Conservation (phyloP, 2,329 filamentous ascomycete genomes). For the Ascomycota sp. region DNA sequence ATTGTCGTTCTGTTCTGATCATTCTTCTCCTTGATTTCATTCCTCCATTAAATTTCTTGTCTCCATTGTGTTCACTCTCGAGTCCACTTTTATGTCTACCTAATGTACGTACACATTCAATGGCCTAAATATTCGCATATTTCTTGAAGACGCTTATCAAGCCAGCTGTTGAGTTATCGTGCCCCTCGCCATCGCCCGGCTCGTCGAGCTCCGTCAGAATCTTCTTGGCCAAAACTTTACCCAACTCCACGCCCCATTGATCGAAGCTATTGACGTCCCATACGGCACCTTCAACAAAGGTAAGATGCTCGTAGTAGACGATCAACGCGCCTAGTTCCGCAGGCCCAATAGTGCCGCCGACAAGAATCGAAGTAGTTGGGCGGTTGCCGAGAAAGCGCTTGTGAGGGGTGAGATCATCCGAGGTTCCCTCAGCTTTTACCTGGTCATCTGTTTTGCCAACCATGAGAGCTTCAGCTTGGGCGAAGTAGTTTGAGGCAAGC, state of each 20-base stretch:
- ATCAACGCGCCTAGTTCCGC: constrained; percentile 85
- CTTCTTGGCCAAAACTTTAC: constrained; percentile 88
- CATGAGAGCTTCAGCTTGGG: constrained; percentile 75
- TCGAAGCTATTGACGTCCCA: constrained; percentile 99
- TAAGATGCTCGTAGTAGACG: constrained; percentile 96
- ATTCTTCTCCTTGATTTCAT: no score
- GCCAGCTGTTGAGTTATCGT: constrained; percentile 74
- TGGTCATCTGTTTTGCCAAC: constrained; percentile 68
- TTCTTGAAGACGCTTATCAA: constrained; percentile 86
- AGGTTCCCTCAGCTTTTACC: constrained; percentile 51
- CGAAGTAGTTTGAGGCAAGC: constrained; percentile 80
- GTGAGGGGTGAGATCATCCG: constrained; percentile 68
- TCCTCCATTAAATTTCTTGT: no score
- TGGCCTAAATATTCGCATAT: constrained; percentile 24
- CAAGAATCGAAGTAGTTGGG: constrained; percentile 81
- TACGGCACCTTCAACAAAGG: constrained; percentile 88
- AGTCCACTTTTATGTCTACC: no score
- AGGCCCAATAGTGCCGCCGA: constrained; percentile 78
- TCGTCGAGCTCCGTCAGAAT: constrained; percentile 69
- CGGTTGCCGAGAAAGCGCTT: constrained; percentile 98
- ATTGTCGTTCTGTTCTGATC: no score
- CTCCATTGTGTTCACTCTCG: no score
- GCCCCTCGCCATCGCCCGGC: constrained; percentile 43
- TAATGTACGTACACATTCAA: no score
- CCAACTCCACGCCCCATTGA: constrained; percentile 97